These are phyloP conservation scores for Pyrenophora teres DNA, from an alignment of 2,329 filamentous ascomycete genomes.

Conservation along the genomic window DNA sequence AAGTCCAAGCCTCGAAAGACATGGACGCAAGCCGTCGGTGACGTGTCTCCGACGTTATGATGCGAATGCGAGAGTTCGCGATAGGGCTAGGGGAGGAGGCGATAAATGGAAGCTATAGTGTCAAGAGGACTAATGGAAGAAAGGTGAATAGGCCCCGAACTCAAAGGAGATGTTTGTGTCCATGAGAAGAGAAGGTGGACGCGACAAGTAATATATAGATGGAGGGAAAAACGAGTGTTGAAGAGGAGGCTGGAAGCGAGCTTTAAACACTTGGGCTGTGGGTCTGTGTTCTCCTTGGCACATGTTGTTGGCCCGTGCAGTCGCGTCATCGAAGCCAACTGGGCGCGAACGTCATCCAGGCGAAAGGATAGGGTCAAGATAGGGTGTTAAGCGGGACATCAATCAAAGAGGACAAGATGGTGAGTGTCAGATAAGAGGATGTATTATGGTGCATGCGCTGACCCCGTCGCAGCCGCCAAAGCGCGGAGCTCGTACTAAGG, in stretches of 20 bases:
- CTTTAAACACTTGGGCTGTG: constrained; percentile 1
- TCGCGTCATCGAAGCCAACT: constrained; percentile 27
- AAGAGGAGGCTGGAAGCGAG: constrained; percentile 4
- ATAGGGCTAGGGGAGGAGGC: too few relatives aligned
- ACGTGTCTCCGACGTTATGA: too few relatives aligned
- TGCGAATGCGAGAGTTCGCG: too few relatives aligned
- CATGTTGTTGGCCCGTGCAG: constrained; percentile 9
- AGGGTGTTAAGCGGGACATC: too few relatives aligned
- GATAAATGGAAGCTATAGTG: too few relatives aligned
- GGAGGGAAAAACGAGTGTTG: background rate
- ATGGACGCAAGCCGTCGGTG: too few relatives aligned
- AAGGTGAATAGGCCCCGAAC: too few relatives aligned
- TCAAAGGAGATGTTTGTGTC: background rate
- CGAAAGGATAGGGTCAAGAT: background rate
- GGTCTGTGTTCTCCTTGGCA: constrained; percentile 5
- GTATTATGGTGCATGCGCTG: background rate
- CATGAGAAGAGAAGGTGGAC: background rate
- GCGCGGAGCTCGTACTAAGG: constrained; percentile 29
- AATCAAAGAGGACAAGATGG: constrained; percentile 16
- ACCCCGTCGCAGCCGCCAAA: constrained; percentile 34
- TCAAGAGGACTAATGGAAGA: too few relatives aligned
- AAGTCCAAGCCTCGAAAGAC: too few relatives aligned
- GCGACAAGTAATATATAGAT: background rate
- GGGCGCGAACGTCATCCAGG: background rate
- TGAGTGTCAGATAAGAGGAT: constrained; percentile 4